These are phyloP conservation scores for Thermochaetoides dissita DNA, from an alignment of 2,329 filamentous ascomycete species.

Conservation along the genomic window DNA sequence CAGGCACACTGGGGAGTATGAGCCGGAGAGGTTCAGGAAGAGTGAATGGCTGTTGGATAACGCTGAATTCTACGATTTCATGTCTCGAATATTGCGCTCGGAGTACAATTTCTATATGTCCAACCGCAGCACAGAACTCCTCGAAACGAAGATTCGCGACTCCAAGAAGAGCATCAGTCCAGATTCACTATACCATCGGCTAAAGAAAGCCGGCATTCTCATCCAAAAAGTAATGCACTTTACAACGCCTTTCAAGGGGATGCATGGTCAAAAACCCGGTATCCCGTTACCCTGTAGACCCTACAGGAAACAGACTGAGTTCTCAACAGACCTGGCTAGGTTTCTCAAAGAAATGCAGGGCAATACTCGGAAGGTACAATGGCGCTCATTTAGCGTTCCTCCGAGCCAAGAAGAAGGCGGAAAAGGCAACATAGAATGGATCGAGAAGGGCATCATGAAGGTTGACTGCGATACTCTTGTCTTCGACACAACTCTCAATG, in stretches of 20 bases:
- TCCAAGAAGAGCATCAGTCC: background rate
- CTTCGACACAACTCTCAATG: conserved; percentile 8
- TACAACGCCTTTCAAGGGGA: background rate
- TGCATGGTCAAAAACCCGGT: too few relatives aligned
- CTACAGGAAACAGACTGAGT: too few relatives aligned
- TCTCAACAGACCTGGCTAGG: background rate
- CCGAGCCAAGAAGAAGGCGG: too few relatives aligned
- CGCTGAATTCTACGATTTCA: background rate
- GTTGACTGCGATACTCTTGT: conserved; percentile 5
- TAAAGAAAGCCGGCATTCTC: background rate
- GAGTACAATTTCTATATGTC: conserved; percentile 1
- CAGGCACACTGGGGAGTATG: too few relatives aligned
- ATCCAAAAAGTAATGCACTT: conserved; percentile 7
- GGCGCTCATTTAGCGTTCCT: too few relatives aligned
- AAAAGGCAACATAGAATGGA: background rate
- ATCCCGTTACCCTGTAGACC: too few relatives aligned
- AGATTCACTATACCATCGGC: conserved; percentile 1
- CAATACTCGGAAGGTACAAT: too few relatives aligned
- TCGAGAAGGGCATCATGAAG: conserved; percentile 6
- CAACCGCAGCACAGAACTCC: too few relatives aligned
- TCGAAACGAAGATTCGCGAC: background rate
- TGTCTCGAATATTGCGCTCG: background rate
- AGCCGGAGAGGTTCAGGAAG: too few relatives aligned
- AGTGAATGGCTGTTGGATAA: too few relatives aligned
- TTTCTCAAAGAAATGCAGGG: conserved; percentile 1